Evolutionary conservation across 345 rosid genomes (phyloP).

Genomic region (Linum trigynum): DNA sequence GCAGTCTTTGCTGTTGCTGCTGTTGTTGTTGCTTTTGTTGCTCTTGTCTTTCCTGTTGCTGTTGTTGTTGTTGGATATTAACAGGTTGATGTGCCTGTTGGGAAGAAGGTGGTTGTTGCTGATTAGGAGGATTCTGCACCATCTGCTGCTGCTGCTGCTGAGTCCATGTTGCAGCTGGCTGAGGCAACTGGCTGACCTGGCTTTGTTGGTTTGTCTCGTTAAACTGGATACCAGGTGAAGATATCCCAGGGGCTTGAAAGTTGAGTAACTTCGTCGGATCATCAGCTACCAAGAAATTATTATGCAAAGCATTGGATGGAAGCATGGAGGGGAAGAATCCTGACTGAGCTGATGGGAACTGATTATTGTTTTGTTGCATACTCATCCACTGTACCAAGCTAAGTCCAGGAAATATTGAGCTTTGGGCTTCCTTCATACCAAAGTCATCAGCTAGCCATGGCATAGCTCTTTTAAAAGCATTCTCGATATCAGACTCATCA

Average conservation of each 20-base stretch:
- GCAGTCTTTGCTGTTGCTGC: constrained; percentile 25
- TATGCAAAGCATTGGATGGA: constrained; percentile 45
- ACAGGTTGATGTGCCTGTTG: constrained; percentile 23
- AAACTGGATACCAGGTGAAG: constrained; percentile 51
- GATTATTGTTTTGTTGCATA: constrained; percentile 80
- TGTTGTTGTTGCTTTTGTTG: constrained; percentile 28
- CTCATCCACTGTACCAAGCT: constrained; percentile 98
- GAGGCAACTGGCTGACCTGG: constrained; percentile 53
- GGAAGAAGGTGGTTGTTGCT: constrained; percentile 31
- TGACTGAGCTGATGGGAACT: constrained; percentile 50
- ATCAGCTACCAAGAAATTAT: constrained; percentile 38
- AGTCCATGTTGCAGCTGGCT: constrained; percentile 45
- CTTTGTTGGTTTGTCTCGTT: constrained; percentile 47
- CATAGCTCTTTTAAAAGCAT: constrained; percentile 83
- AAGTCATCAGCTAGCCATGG: constrained; percentile 96
- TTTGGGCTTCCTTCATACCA: constrained; percentile 73
- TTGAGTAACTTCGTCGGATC: constrained; percentile 77
- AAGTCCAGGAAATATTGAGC: constrained; percentile 76
- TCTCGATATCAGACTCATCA: constrained; percentile 76
- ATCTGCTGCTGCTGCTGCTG: constrained; percentile 65
- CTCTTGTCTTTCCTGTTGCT: constrained; percentile 20
- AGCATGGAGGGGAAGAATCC: constrained; percentile 52
- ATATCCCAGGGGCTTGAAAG: constrained; percentile 56
- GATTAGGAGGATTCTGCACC: constrained; percentile 24
- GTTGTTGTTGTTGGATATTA: constrained; percentile 30